Evolutionary conservation across 2,329 filamentous ascomycete species (phyloP), one percentile per base, ranked within the genome.

Genomic region (Thermothelomyces thermophilus): DNA sequence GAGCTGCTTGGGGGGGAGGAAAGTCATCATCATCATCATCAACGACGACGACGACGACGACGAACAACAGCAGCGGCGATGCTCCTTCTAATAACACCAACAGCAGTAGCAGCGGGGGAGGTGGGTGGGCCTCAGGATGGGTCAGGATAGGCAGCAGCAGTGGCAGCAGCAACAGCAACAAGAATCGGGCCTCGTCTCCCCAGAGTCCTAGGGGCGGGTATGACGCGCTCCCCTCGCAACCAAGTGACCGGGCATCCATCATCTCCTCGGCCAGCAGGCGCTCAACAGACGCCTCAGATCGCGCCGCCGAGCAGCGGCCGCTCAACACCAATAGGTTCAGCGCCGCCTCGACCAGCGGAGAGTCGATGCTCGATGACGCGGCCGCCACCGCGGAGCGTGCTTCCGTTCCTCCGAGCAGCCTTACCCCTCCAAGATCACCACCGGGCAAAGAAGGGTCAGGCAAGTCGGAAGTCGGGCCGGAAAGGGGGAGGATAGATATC

Each of bases 1-100:
- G 46, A 13, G 46, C 46, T 5, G 46, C 46, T 4, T 41, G 37
- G 37, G 55, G 86, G 84, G 62, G 74, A 68, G 19, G 60, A 58
- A 68, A 64, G 64, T 26, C 24, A 9, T 9, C 24, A n/a, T n/a
- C n/a, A n/a, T n/a, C n/a, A n/a, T n/a, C n/a, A n/a, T n/a, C n/a
- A n/a, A n/a, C n/a, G n/a, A n/a, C n/a, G n/a, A n/a, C n/a, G 9
- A 26, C 24, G 5, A 26, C 24, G 24, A 26, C 24, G 24, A 26
- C 24, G 24, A 26, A n/a, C n/a, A 58, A 56, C 20, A 55, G 50
- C 47, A 60, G 56, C 31, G 48, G 48, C 24, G 51, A 31, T 26
- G 24, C 24, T 26, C 9, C 24, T 26, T 5, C 24, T 26, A 53
- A 36, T 19, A 54, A 30, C 22, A 48, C 11, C 24, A 39, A n/a